Conservation (phyloP, 306 rosid species). For the Abrus precatorius region DNA sequence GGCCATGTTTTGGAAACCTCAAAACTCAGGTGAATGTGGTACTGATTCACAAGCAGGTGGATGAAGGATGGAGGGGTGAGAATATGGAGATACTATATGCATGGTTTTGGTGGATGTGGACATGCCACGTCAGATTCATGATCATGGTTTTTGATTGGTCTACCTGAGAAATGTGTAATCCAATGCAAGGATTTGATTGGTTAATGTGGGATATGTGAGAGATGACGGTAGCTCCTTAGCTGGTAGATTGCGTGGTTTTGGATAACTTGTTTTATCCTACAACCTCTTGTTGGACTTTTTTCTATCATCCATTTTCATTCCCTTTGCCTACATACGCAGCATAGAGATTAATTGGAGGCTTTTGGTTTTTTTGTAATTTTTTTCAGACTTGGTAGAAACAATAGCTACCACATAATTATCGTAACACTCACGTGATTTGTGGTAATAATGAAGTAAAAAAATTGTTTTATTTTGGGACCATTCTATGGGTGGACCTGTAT, state of each 20-base stretch:
- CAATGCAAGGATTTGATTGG: slow-evolving; percentile 74
- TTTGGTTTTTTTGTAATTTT: slow-evolving; percentile 12
- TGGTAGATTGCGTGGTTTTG: slow-evolving; percentile 47
- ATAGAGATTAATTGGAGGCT: neutral
- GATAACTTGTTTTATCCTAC: slow-evolving; percentile 79
- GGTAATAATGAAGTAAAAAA: neutral
- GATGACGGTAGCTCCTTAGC: slow-evolving; percentile 58
- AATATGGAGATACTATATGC: slow-evolving; percentile 61
- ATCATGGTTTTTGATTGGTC: slow-evolving; percentile 65
- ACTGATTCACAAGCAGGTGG: neutral
- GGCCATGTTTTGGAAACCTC: slow-evolving; percentile 65
- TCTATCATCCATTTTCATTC: slow-evolving; percentile 37
- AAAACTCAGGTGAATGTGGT: slow-evolving; percentile 34
- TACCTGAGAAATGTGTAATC: slow-evolving; percentile 61
- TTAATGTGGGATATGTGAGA: slow-evolving; percentile 50
- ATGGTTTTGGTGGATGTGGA: slow-evolving; percentile 77
- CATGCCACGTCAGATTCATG: slow-evolving; percentile 74
- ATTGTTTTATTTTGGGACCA: slow-evolving; percentile 26
- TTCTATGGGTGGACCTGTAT: neutral
- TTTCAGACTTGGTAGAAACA: neutral
- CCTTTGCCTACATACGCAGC: neutral
- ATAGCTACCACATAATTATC: slow-evolving; percentile 22
- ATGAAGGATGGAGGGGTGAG: slow-evolving; percentile 37
- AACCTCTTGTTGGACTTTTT: neutral
- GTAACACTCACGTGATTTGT: neutral